These are phyloP conservation scores for Pistacia vera DNA, from an alignment of 345 rosid species.

Conservation along the genomic window DNA sequence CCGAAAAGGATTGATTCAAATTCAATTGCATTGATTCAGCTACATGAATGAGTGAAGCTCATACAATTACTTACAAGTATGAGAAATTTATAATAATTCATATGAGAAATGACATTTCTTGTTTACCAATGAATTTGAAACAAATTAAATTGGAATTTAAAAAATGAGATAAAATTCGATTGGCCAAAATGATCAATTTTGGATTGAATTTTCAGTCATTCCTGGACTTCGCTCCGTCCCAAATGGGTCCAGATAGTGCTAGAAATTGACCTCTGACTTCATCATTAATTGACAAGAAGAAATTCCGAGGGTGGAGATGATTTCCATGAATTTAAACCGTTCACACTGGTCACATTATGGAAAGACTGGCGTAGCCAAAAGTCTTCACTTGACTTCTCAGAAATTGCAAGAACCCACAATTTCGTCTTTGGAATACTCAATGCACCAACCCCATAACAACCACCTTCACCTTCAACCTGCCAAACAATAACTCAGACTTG, in stretches of 20 bases:
- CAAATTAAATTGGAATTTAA: too few relatives aligned
- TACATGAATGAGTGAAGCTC: background rate
- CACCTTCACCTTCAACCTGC: background rate
- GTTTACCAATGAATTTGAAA: background rate
- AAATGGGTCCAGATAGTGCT: too few relatives aligned
- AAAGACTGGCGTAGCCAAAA: background rate
- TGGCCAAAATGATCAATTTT: too few relatives aligned
- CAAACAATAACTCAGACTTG: background rate
- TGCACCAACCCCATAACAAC: background rate
- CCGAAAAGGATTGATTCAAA: background rate
- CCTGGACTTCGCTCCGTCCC: too few relatives aligned
- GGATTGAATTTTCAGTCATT: too few relatives aligned
- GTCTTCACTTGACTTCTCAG: slow-evolving; percentile 7
- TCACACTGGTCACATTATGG: background rate
- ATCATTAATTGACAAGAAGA: too few relatives aligned
- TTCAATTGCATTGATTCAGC: background rate
- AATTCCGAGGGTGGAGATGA: too few relatives aligned
- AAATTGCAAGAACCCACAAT: background rate
- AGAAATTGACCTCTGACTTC: too few relatives aligned
- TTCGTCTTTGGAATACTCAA: slow-evolving; percentile 17
- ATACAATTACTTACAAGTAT: background rate
- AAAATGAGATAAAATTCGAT: background rate
- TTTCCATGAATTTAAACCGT: too few relatives aligned
- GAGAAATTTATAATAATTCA: background rate
- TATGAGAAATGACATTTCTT: background rate